Evolutionary conservation across 2,329 filamentous ascomycete species (phyloP), one percentile per base, ranked within the genome.

Genomic region (Fusarium metavorans): DNA sequence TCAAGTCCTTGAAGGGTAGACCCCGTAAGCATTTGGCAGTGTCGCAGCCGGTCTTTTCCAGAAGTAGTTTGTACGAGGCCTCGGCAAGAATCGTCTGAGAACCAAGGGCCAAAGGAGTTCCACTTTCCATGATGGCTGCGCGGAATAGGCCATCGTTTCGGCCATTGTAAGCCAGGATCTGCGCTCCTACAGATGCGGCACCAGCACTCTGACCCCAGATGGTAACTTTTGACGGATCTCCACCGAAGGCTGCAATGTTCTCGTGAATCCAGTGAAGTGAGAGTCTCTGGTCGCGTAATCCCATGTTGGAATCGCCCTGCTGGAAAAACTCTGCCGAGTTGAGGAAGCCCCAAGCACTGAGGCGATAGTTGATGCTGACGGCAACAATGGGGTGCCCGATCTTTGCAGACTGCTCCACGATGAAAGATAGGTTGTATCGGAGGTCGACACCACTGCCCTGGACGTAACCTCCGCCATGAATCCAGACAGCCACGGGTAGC

Each of bases 381-480:
- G 50, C 71, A 14, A 79, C 54, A 3, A 77, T 64, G 2, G 75
- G 74, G 58, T 85, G 84, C 61, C 83, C 83, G 18, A 85, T 85
- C 4, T 79, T 70, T 2, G 66, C 54, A 4, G 66, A 84, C 80
- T 14, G 84, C 82, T 66, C 84, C 2, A 92, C 88, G 39, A 92
- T 86, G 68, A 87, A 89, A 16, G 87, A 88, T 60, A 91, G 83
- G 77, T 92, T 92, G 79, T 92, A 92, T 30, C 88, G 83, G 23
- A 83, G 77, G 65, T 89, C 86, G 72, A 74, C 23, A 76, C 83
- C 62, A 6, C 84, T 83, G 3, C 87, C 88, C 75, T 71, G 64
- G 11, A 32, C 64, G 20, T 66, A 86, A 5, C 83, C 85, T 41
- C 86, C 86, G 37, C 85, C 76, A 20, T 79, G 74, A 2, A 79